A percentile compares a stretch with the other conserved stretches of the same genome.
Conservation (phyloP, 306 rosid species). For the Glycyrrhiza uralensis region DNA sequence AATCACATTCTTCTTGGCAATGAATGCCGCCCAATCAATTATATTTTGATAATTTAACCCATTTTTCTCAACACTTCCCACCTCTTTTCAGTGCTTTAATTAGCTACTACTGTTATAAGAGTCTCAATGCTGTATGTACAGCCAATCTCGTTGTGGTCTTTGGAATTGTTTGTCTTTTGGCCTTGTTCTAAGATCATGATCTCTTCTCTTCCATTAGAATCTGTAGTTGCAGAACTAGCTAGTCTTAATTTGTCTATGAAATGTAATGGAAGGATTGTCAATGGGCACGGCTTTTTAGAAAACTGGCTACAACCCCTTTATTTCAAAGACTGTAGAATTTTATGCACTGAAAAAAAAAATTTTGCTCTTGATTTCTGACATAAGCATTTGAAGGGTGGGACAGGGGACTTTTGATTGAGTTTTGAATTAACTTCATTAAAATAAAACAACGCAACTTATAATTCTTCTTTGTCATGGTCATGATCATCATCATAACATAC, state of each 20-base stretch:
- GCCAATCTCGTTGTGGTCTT: slow-evolving; percentile 21
- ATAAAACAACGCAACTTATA: no score
- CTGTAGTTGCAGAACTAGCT: neutral
- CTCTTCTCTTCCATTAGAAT: no score
- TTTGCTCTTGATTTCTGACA: neutral
- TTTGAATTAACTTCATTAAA: no score
- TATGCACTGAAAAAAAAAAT: slow-evolving; percentile 13
- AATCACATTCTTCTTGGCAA: slow-evolving; percentile 20
- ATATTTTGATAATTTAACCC: slow-evolving; percentile 36
- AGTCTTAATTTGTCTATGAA: neutral
- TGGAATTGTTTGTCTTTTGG: slow-evolving; percentile 26
- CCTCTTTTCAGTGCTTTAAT: neutral
- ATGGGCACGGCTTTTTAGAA: slow-evolving; percentile 26
- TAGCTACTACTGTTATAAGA: no score
- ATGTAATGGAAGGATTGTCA: slow-evolving; percentile 19
- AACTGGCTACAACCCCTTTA: neutral
- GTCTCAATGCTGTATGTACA: slow-evolving; percentile 16
- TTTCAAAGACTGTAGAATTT: slow-evolving; percentile 25
- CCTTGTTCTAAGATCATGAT: no score
- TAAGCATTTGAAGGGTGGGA: no score
- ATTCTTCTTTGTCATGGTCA: no score
- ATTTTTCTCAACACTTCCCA: slow-evolving; percentile 19
- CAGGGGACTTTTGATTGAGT: no score
- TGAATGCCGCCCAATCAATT: slow-evolving; percentile 6
- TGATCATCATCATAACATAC: no score